Base-by-base conservation (phyloP, 2,329 filamentous ascomycete species). In the Exophiala mesophila region DNA sequence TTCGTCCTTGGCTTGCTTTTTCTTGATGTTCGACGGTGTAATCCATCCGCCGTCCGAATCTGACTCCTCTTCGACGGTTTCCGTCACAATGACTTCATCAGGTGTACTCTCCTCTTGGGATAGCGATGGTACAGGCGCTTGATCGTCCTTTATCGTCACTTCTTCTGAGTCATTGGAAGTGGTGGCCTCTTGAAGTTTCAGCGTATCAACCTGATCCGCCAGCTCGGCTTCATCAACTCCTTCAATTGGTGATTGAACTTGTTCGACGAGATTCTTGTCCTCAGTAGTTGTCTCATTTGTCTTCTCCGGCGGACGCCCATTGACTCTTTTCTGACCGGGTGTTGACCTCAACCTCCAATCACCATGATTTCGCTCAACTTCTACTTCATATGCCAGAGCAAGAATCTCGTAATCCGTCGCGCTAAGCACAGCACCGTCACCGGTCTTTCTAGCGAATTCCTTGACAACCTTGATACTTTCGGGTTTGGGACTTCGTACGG, bases 381-480 rank as follows among this genome's bases (percentile, higher is more conserved):
- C 90, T n/a, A 97, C 63, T 62, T 98, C 92, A 63, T 97, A 97
- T 1, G 88, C 85, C 42, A 98, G 70, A 6, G 90, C 92, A 58
- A 97, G 71, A 29, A 98, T 76, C 55, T 94, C 85, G 47, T 97
- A 71, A 79, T 98, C 92, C 1, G 88, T 85, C 59, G 77, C 80
- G 66, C 89, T 96, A 45, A 98, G 70, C 1, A 96, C 90, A 8
- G 84, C 78, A 49, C 89, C 74, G 63, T 98, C 92, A 41, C 92
- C 92, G 1, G 92, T 97, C 62, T 81, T 84, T 41, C 86, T 78
- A 32, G 92, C 86, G 69, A 97, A 97, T 44, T 86, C 84, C 36
- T 79, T 80, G 3, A 96, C 77, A 46, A 90, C 75, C 58, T 83
- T 83, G 52, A 96, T 68, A 55, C 88, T 96, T 35, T 81, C 80